Percentiles rank a stretch among this genome's conserved stretches.
phyloP scores from a whole-genome alignment of 176 grass and related monocot genomes.

The Oryza meridionalis region DNA sequence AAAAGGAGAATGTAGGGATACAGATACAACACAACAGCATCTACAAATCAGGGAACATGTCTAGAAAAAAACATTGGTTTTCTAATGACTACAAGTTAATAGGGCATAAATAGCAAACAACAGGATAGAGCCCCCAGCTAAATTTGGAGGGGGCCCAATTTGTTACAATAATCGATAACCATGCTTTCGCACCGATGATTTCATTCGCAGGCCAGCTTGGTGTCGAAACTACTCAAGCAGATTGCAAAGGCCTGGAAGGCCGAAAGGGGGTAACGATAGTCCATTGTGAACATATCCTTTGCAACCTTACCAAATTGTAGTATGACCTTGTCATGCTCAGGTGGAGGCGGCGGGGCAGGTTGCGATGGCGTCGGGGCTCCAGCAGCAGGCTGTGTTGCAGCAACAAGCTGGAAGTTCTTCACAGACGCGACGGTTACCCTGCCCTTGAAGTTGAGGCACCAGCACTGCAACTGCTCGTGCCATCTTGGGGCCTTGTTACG shows the following conservation, averaged over 20 bases:
- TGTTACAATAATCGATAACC: conserved; percentile 26
- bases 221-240: conserved; percentile 87
- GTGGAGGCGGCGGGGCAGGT: conserved; percentile 36
- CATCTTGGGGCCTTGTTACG: conserved; percentile 87
- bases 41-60: conserved; percentile 40
- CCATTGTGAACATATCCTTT: conserved; percentile 89
- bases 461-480: conserved; percentile 91
- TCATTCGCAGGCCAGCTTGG: conserved; percentile 83
- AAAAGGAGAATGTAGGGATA: not conserved
- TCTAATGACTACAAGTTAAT: conserved; percentile 53
- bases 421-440: conserved; percentile 81
- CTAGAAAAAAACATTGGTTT: conserved; percentile 34
- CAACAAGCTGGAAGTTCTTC: conserved; percentile 92
- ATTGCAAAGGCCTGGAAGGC: conserved; percentile 85
- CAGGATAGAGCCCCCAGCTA: conserved; percentile 40
- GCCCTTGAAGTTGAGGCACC: conserved; percentile 89
- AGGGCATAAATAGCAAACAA: conserved; percentile 46
- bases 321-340: conserved; percentile 72
- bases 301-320: conserved; percentile 81
- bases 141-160: conserved; percentile 29
- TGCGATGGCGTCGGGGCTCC: conserved; percentile 36
- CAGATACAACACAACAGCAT: conserved; percentile 31
- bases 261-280: conserved; percentile 74
- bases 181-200: not conserved
- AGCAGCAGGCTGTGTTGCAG: conserved; percentile 48